Conservation (phyloP, 192 early-diverging fungal genomes). For the Backusella australiensis region DNA sequence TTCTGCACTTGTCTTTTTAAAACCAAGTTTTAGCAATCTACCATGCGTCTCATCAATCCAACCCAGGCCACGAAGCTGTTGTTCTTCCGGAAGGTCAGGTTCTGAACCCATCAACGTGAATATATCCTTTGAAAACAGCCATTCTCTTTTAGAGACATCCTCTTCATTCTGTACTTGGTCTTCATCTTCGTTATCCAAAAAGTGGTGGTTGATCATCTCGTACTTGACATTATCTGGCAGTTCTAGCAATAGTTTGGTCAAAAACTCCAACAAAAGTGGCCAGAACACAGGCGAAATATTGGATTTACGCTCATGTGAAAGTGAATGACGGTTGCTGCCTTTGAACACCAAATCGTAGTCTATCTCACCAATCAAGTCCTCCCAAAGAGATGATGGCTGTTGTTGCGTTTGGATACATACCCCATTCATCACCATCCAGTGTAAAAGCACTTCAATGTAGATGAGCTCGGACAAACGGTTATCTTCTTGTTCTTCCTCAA, state of each 20-base stretch:
- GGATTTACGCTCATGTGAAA: background rate
- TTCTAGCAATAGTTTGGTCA: conserved; percentile 14
- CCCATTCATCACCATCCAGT: conserved; percentile 48
- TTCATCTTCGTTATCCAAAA: conserved; percentile 14
- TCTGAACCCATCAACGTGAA: background rate
- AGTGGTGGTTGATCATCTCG: conserved; percentile 20
- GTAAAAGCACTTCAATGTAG: conserved; percentile 46
- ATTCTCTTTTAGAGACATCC: background rate
- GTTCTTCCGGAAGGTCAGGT: conserved; percentile 48
- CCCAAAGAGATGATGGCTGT: conserved; percentile 1
- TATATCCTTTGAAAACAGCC: background rate
- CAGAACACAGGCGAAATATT: conserved; percentile 20
- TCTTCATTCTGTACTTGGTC: background rate
- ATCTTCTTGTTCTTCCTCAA: background rate
- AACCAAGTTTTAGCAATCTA: conserved; percentile 2
- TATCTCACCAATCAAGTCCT: conserved; percentile 18
- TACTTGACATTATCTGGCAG: conserved; percentile 21
- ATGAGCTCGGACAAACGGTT: conserved; percentile 39
- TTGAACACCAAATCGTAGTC: background rate
- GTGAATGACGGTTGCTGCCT: background rate
- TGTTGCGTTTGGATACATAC: conserved; percentile 10
- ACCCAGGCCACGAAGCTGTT: conserved; percentile 47
- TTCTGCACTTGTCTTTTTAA: background rate
- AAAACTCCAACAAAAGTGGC: conserved; percentile 21
- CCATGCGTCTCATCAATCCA: conserved; percentile 40